Base-by-base conservation (phyloP, 2,329 filamentous ascomycete species). In the Parastagonospora avenae region DNA sequence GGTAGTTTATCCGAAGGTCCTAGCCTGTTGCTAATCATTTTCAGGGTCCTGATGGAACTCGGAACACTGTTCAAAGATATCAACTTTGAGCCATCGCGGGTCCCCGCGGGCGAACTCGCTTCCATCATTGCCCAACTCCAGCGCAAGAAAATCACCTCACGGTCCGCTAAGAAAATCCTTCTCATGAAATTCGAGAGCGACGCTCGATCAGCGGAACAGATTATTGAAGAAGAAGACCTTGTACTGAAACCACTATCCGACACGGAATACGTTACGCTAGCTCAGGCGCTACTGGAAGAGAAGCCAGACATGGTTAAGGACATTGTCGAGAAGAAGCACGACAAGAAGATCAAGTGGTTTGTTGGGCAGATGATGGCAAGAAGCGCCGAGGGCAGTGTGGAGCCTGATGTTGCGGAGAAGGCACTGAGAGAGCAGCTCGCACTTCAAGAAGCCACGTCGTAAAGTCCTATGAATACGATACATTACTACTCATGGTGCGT, bases 361-460 rank as follows among this genome's bases (percentile, higher is more conserved):
- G 81, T 90, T 11, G 87, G 87, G 9, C 83, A 87, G 69, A 87
- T 89, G 82, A 85, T 89, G 73, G 77, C 82, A 38, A 73, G 76
- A 53, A 84, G 83, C 27, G 78, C 80, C 27, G 82, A 84, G 52
- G 85, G 85, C 1, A 82, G 82, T 1, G 80, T 89, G 6, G 84
- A 88, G 68, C 82, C 86, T 4, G 76, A 77, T 49, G 79, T 79
- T 62, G 86, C 85, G 8, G 81, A 82, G 66, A 72, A 75, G 50
- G 76, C 83, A 9, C 67, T 89, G 30, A 76, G 76, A 49, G 74
- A 79, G 62, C 60, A 85, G 37, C 73, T 85, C 19, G 47, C 53
- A 8, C 37, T 67, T 14, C 48, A 30, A 33, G 19, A n/a, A 2
- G 2, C 37, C 2, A 9, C 5, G 27, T 28, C 37, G 19, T 39